Percentiles rank a stretch among this genome's conserved stretches.
Evolutionary conservation across 208 protist species (phyloP).

Genomic region (Leishmania gerbilli): DNA sequence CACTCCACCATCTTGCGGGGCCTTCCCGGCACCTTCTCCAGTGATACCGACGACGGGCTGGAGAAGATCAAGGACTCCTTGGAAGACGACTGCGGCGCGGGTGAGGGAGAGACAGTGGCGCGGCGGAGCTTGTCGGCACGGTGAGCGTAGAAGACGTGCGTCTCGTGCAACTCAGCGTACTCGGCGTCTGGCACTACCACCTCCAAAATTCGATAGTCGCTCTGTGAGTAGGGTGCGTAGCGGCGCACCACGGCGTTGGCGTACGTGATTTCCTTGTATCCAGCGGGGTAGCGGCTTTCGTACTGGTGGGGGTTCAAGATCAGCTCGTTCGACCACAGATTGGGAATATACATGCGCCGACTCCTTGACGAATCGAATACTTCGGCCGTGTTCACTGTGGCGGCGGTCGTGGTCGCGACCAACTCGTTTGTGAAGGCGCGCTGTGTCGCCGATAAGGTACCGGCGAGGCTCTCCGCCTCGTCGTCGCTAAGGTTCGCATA

Average conservation of each 20-base stretch:
- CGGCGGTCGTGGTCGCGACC: conserved; percentile 10
- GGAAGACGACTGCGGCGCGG: not conserved
- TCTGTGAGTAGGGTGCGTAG: conserved; percentile 82
- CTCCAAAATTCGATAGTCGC: conserved; percentile 74
- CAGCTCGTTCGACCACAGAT: conserved; percentile 75
- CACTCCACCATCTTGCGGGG: conserved; percentile 58
- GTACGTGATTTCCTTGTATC: conserved; percentile 74
- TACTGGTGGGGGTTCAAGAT: conserved; percentile 76
- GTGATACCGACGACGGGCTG: not conserved
- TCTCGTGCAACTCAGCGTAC: conserved; percentile 45
- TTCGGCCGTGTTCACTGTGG: conserved; percentile 8
- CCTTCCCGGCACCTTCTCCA: conserved; percentile 9
- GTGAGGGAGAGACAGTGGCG: conserved; percentile 44
- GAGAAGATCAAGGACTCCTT: conserved; percentile 22
- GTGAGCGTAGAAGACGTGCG: conserved; percentile 81
- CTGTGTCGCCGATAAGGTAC: conserved; percentile 17
- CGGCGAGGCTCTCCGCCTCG: conserved; percentile 15
- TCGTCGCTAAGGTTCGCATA: conserved; percentile 27
- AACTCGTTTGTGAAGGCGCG: conserved; percentile 25
- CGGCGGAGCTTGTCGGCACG: conserved; percentile 82
- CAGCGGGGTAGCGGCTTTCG: conserved; percentile 78
- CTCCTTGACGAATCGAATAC: conserved; percentile 25
- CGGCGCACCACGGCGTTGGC: conserved; percentile 64
- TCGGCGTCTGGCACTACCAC: conserved; percentile 54
- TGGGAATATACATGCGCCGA: conserved; percentile 36